Evolutionary conservation across 176 grass and related monocot species (phyloP).

Genomic region (Zoysia japonica): DNA sequence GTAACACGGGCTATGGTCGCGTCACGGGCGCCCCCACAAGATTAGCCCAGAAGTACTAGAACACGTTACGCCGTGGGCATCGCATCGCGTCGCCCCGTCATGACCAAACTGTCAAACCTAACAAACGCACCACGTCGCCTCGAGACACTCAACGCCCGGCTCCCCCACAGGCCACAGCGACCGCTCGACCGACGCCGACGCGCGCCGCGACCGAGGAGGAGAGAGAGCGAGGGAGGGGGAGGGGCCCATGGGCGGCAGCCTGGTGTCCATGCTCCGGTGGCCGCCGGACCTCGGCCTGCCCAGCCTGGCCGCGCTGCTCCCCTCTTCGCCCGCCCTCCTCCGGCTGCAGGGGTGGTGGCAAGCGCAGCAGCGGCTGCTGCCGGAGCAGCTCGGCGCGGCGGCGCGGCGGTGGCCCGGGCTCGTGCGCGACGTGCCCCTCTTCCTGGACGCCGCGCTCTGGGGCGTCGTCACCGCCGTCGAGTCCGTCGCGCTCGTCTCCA

Average conservation of each 20-base stretch:
- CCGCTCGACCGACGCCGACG: slow-evolving; percentile 17
- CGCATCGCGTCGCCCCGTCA: not conserved
- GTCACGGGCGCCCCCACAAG: too few relatives aligned
- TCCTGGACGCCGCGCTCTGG: slow-evolving; percentile 64
- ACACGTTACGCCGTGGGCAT: slow-evolving; percentile 22
- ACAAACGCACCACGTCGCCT: not conserved
- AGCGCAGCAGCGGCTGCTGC: slow-evolving; percentile 16
- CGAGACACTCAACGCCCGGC: slow-evolving; percentile 8
- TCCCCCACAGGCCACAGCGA: not conserved
- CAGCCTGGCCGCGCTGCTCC: slow-evolving; percentile 49
- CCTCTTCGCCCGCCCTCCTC: slow-evolving; percentile 23
- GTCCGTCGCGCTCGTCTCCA: slow-evolving; percentile 65
- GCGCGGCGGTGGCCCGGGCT: slow-evolving; percentile 58
- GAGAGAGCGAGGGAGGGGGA: not conserved
- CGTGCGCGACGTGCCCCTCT: slow-evolving; percentile 40
- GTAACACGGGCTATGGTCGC: too few relatives aligned
- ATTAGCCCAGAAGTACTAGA: not conserved
- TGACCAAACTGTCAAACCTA: not conserved
- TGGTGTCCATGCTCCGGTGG: slow-evolving; percentile 67
- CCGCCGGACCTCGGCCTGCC: slow-evolving; percentile 50
- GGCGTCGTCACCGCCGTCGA: slow-evolving; percentile 64
- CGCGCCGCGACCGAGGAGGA: not conserved
- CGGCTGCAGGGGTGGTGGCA: slow-evolving; percentile 32
- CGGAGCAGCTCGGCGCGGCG: slow-evolving; percentile 34
- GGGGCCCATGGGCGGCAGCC: slow-evolving; percentile 45